Conservation (phyloP, 2,329 filamentous ascomycete genomes). For the Xylaria sp. region DNA sequence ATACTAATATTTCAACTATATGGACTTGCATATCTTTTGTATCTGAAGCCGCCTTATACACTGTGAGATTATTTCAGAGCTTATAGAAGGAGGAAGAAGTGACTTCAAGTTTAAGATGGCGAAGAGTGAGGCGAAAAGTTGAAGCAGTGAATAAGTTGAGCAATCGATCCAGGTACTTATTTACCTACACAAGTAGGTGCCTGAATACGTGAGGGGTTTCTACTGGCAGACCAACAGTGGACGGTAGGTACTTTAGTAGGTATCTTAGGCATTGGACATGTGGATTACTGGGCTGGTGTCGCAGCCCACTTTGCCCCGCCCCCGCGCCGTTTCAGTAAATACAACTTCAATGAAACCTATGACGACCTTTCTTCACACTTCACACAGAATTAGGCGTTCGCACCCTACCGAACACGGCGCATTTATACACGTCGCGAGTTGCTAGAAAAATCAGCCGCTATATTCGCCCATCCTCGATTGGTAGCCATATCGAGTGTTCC, state of each 20-base stretch:
- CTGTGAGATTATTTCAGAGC: background rate
- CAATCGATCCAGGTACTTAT: background rate
- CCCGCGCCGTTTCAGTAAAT: conserved; percentile 22
- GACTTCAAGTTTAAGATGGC: background rate
- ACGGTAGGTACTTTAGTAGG: no score
- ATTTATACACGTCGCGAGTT: background rate
- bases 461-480: background rate
- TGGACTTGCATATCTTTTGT: background rate
- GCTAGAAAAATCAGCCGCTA: background rate
- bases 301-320: conserved; percentile 27
- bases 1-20: background rate
- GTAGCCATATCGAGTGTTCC: conserved; percentile 1
- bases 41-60: background rate
- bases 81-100: no score
- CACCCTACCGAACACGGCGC: background rate
- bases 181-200: background rate
- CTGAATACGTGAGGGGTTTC: conserved; percentile 12
- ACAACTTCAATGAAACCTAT: background rate
- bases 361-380: conserved; percentile 9
- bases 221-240: background rate
- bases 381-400: background rate
- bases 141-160: background rate
- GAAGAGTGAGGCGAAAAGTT: background rate
- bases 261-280: background rate
- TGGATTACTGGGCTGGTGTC: conserved; percentile 4